Percentiles rank a stretch among this genome's conserved stretches.
Evolutionary conservation across 257 asterid genomes (phyloP).

Genomic region (Ophiorrhiza pumila): DNA sequence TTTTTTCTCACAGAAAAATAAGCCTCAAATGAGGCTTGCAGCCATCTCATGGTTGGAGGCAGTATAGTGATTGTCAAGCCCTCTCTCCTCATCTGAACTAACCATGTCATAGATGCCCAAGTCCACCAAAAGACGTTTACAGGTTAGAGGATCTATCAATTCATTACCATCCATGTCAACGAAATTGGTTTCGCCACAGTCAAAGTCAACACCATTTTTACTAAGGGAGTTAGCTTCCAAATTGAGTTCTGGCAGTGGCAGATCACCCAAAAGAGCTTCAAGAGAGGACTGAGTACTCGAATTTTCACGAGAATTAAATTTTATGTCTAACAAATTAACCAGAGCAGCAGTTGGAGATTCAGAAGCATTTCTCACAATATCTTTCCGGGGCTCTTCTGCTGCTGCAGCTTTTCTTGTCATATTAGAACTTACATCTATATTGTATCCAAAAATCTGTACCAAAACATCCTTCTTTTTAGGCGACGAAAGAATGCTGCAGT

Average conservation of each 20-base stretch:
- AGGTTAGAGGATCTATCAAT: constrained; percentile 15
- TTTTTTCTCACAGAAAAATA: neutral
- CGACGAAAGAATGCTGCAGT: constrained; percentile 12
- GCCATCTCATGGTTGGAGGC: constrained; percentile 34
- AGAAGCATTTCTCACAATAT: constrained; percentile 14
- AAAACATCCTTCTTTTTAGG: constrained; percentile 20
- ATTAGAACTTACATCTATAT: constrained; percentile 20
- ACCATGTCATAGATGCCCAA: constrained; percentile 31
- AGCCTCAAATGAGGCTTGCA: constrained; percentile 47
- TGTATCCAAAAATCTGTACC: constrained; percentile 11
- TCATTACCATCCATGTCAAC: constrained; percentile 20
- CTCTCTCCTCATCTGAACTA: constrained; percentile 30
- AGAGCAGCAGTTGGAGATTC: constrained; percentile 30
- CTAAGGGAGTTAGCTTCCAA: constrained; percentile 21
- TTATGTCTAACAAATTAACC: constrained; percentile 61
- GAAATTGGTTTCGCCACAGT: constrained; percentile 17
- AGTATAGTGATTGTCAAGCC: constrained; percentile 12
- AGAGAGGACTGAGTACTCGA: constrained; percentile 35
- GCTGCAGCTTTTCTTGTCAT: constrained; percentile 17
- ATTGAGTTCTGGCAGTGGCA: constrained; percentile 19
- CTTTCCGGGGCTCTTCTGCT: constrained; percentile 15
- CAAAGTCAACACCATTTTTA: constrained; percentile 16
- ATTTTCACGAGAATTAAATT: constrained; percentile 38
- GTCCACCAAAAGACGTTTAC: constrained; percentile 39
- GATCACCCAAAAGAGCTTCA: constrained; percentile 57